Evolutionary conservation across 208 protist genomes (phyloP).

Genomic region (Wallacemonas sp.): DNA sequence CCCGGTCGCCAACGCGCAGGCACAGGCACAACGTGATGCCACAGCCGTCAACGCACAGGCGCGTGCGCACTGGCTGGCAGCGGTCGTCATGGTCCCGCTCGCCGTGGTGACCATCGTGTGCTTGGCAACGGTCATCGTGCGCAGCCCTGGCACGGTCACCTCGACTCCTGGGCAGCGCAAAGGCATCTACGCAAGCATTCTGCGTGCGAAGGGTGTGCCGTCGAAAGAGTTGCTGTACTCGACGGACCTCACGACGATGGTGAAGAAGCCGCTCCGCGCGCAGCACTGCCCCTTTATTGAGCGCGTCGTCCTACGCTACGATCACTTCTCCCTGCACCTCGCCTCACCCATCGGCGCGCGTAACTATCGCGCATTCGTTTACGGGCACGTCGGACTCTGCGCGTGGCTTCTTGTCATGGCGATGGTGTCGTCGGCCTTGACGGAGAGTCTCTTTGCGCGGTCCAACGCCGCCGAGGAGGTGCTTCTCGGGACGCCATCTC

Average conservation of each 20-base stretch:
- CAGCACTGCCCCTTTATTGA: conserved; percentile 63
- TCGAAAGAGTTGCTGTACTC: conserved; percentile 33
- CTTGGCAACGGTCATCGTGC: conserved; percentile 14
- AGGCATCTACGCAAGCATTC: conserved; percentile 55
- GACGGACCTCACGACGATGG: conserved; percentile 58
- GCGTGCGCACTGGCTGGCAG: no score
- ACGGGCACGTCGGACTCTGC: conserved; percentile 21
- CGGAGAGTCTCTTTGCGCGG: background rate
- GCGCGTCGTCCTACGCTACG: conserved; percentile 65
- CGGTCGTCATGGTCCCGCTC: conserved; percentile 22
- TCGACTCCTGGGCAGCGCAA: conserved; percentile 44
- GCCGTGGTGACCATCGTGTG: conserved; percentile 15
- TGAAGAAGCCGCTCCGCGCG: conserved; percentile 74
- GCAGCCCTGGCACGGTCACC: conserved; percentile 30
- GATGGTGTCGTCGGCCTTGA: background rate
- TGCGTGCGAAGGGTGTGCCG: conserved; percentile 16
- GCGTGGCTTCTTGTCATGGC: background rate
- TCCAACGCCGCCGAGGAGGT: background rate
- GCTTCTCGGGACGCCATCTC: conserved; percentile 18
- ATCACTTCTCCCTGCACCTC: conserved; percentile 77
- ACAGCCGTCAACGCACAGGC: background rate
- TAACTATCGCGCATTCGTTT: conserved; percentile 72
- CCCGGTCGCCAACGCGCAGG: background rate
- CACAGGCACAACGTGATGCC: background rate
- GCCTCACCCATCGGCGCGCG: conserved; percentile 64